Evolutionary conservation across 768 basidiomycete species (phyloP).

Genomic region (Mycena maculata): DNA sequence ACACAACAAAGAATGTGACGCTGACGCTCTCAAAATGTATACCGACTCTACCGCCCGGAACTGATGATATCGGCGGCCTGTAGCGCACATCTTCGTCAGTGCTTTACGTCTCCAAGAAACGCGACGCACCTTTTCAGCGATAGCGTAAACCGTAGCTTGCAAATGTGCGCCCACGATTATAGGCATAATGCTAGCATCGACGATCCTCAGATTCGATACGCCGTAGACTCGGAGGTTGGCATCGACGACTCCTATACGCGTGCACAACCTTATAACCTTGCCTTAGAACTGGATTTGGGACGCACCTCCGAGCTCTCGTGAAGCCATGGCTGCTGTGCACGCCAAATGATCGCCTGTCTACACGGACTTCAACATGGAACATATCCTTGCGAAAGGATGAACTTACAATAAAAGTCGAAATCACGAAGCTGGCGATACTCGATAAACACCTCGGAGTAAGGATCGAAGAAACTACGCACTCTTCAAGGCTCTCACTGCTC

Average conservation of each 20-base stretch:
- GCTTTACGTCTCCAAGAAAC: no score
- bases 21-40: no score
- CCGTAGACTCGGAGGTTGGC: conserved; percentile 56
- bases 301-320: neutral
- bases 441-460: no score
- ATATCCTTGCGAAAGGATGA: neutral
- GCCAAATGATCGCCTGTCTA: neutral
- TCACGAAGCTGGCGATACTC: neutral
- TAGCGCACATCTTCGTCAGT: no score
- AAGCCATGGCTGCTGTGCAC: neutral
- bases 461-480: no score
- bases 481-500: no score
- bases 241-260: conserved; percentile 52
- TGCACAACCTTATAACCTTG: neutral
- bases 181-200: conserved; percentile 41
- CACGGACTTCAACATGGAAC: neutral
- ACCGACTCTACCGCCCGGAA: no score
- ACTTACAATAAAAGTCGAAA: neutral
- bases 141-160: conserved; percentile 35
- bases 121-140: conserved; percentile 41
- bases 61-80: no score
- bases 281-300: neutral
- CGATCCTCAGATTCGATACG: conserved; percentile 53
- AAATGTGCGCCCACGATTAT: conserved; percentile 23
- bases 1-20: no score